Evolutionary conservation across 306 rosid species (phyloP), one percentile per base, ranked within the genome.

Genomic region (Calophaca sinica): DNA sequence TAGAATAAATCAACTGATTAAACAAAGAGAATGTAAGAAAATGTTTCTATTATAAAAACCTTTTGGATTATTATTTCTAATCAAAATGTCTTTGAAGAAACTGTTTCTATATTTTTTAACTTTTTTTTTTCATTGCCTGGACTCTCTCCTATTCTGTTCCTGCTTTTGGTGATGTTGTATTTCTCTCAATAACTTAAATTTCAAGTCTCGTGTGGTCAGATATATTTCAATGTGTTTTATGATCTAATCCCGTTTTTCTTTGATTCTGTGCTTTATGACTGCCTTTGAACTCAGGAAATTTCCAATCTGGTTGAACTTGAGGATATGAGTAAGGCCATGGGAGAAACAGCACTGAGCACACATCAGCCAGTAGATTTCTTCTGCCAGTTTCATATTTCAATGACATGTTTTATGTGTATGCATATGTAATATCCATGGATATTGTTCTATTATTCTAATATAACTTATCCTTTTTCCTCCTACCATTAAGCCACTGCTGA

Each of bases 401-500:
- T 9, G 38, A 10, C 78, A 11, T 44, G 12, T 73, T 36, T 69
- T 66, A 13, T 68, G 10, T 51, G 26, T 36, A n/a, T 77, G 12
- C 9, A 38, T 51, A 4, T 61, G 11, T 48, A 60, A 15, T 70
- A 9, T 44, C 41, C 33, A 66, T 36, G 11, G 39, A 60, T 71
- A 46, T 63, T 79, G 29, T 9, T 79, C 76, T 81, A 62, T 63
- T 79, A 33, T 9, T 79, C 76, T 81, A 62, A 79, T 58, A 66
- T 72, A 46, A 32, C 74, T 70, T 63, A 48, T 54, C 9, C 15
- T 44, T 75, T 53, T 53, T 53, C 33, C 58, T 75, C 65, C 52
- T 48, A 41, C 52, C 38, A 58, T 64, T 45, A 61, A 93, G 96
- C 93, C 98, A 50, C 59, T 93, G 91, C 75, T 93, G 66, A 89